Conservation (phyloP, 75 land plant species). For the Cryptomeria japonica region DNA sequence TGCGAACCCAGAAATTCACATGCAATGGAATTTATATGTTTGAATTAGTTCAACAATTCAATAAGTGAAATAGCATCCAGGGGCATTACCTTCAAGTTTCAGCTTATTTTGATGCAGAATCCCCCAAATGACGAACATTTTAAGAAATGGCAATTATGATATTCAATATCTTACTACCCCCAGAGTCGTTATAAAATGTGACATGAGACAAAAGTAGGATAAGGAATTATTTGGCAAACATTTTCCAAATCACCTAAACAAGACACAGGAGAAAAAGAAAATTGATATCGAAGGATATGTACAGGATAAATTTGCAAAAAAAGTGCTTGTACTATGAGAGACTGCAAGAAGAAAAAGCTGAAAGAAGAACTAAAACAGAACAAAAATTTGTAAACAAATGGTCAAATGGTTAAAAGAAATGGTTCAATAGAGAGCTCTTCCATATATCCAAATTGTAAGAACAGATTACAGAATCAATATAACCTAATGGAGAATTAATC, state of each 20-base stretch:
- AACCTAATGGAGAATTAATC: not conserved
- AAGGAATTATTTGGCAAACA: too few relatives aligned
- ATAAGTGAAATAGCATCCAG: not conserved
- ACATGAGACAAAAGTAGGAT: too few relatives aligned
- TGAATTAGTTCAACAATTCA: not conserved
- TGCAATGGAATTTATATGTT: not conserved
- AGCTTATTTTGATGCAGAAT: not conserved
- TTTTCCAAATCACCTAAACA: too few relatives aligned
- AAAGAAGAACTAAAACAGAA: not conserved
- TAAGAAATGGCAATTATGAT: not conserved
- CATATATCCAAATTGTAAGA: not conserved
- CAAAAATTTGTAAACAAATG: too few relatives aligned
- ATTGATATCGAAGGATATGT: too few relatives aligned
- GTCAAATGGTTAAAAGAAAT: not conserved
- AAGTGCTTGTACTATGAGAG: too few relatives aligned
- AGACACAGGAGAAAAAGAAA: too few relatives aligned
- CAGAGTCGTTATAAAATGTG: too few relatives aligned
- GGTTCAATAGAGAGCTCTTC: not conserved
- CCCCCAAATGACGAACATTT: not conserved
- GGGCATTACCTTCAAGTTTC: not conserved
- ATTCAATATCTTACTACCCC: too few relatives aligned
- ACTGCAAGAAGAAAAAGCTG: too few relatives aligned
- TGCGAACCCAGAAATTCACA: not conserved
- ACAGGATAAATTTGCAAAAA: too few relatives aligned
- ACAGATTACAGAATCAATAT: too few relatives aligned